Conservation (phyloP, 1,139 yeast species). For the Candida tropicalis region DNA sequence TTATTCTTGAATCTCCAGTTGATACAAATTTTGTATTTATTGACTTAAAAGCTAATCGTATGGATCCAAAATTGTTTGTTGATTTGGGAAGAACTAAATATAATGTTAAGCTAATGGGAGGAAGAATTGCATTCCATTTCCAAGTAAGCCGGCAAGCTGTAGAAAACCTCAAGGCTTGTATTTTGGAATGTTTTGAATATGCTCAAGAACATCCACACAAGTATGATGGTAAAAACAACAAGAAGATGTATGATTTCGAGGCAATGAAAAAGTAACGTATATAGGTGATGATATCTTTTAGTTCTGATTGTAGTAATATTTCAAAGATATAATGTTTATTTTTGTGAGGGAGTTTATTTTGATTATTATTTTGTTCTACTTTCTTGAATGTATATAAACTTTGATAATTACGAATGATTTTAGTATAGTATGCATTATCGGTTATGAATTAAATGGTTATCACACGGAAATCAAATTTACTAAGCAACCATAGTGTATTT, state of each 20-base stretch:
- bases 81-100: conserved; percentile 57
- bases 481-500: neutral
- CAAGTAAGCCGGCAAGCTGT: conserved; percentile 71
- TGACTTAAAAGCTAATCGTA: conserved; percentile 59
- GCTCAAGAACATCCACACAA: conserved; percentile 30
- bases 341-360: no score
- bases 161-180: conserved; percentile 62
- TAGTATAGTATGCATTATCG: no score
- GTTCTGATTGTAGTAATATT: neutral
- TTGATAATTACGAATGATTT: no score
- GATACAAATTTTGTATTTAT: conserved; percentile 87
- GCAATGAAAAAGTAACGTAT: conserved; percentile 20
- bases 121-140: conserved; percentile 83
- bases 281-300: neutral
- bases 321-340: neutral
- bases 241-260: conserved; percentile 35
- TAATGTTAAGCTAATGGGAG: conserved; percentile 70
- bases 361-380: no score
- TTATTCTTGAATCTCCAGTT: conserved; percentile 70
- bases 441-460: no score
- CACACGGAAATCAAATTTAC: no score
- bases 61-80: conserved; percentile 59
- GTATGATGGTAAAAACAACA: conserved; percentile 25
- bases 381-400: no score
- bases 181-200: conserved; percentile 58